Percentiles rank a stretch among this genome's conserved stretches.
phyloP scores from a whole-genome alignment of 305 asterid genomes.

The Fraxinus sp. region DNA sequence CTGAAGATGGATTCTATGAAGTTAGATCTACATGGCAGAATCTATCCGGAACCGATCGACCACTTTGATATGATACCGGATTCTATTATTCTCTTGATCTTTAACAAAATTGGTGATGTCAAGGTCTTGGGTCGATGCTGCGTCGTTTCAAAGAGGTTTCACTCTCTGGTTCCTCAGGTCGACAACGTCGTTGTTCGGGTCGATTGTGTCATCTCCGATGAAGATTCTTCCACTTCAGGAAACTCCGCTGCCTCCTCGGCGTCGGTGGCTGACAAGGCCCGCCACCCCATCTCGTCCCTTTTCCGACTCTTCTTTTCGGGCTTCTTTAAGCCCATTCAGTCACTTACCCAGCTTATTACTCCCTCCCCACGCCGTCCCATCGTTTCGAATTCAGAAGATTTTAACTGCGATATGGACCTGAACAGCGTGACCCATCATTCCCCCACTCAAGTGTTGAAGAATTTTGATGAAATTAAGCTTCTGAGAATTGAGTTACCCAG shows the following conservation, averaged over 20 bases:
- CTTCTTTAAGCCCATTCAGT: conserved; percentile 24
- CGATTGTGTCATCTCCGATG: conserved; percentile 66
- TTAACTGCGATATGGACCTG: conserved; percentile 29
- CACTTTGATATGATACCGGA: conserved; percentile 55
- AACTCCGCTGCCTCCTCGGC: conserved; percentile 19
- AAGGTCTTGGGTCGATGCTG: conserved; percentile 61
- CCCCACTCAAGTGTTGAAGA: conserved; percentile 57
- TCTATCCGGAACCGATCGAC: conserved; percentile 47
- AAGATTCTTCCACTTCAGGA: conserved; percentile 24
- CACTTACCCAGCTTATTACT: conserved; percentile 31
- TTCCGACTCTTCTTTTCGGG: conserved; percentile 39
- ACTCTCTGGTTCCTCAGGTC: conserved; percentile 50
- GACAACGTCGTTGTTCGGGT: conserved; percentile 63
- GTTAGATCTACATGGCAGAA: conserved; percentile 38
- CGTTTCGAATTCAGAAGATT: conserved; percentile 16
- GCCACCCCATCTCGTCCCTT: conserved; percentile 40
- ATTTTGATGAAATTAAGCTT: conserved; percentile 51
- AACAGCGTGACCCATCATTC: conserved; percentile 60
- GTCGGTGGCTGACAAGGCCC: conserved; percentile 35
- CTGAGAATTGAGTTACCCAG: conserved; percentile 61
- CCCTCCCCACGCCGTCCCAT: conserved; percentile 20
- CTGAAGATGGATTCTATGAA: conserved; percentile 33
- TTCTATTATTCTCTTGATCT: conserved; percentile 48
- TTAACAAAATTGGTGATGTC: conserved; percentile 65
- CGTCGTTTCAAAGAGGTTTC: conserved; percentile 53